phyloP scores from a whole-genome alignment of 2,329 filamentous ascomycete species.

The Alternaria gaisen region DNA sequence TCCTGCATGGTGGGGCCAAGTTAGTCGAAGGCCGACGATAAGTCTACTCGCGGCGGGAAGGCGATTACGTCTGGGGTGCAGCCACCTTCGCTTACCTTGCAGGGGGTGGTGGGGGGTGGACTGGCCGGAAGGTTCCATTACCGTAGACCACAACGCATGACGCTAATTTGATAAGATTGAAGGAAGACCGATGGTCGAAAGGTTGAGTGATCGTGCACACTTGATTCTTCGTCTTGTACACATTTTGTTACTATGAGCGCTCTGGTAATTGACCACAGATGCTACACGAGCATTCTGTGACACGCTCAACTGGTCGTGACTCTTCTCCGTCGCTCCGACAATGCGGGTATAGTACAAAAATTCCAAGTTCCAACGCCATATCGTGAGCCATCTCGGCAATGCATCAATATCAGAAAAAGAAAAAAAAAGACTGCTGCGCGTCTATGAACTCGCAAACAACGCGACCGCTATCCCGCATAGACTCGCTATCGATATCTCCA shows the following conservation, averaged over 20 bases:
- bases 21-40: conserved; percentile 8
- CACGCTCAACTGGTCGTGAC: background rate
- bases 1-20: conserved; percentile 44
- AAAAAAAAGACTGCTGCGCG: background rate
- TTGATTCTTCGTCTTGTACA: conserved; percentile 5
- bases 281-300: background rate
- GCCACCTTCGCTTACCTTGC: conserved; percentile 26
- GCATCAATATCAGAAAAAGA: conserved; percentile 16
- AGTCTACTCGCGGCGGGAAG: conserved; percentile 9
- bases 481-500: conserved; percentile 13
- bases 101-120: background rate
- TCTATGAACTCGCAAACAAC: conserved; percentile 21
- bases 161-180: background rate
- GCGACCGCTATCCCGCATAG: conserved; percentile 24
- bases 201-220: background rate
- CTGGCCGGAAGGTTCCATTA: conserved; percentile 6
- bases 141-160: conserved; percentile 4
- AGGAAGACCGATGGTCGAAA: background rate
- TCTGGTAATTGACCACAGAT: background rate
- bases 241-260: background rate
- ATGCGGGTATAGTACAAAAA: conserved; percentile 41
- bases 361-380: conserved; percentile 25
- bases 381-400: conserved; percentile 23
- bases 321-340: background rate
- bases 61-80: conserved; percentile 38